Conservation (phyloP, 2,329 filamentous ascomycete genomes). For the Mollisia scopiformis region DNA sequence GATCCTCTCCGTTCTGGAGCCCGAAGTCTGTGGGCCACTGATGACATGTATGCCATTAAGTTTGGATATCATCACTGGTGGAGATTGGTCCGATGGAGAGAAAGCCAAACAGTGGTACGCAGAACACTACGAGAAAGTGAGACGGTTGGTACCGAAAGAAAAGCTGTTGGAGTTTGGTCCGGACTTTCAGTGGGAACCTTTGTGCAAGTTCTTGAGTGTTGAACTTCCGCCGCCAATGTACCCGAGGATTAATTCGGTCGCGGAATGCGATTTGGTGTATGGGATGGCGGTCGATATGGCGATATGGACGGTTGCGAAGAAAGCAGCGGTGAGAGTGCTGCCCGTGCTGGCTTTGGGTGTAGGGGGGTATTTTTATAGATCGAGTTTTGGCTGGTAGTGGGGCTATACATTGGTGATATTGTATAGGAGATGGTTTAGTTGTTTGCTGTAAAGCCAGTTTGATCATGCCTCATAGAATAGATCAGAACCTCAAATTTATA, state of each 20-base stretch:
- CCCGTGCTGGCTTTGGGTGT: neutral
- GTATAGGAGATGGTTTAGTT: too few relatives aligned
- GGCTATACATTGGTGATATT: too few relatives aligned
- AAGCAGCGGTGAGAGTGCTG: neutral
- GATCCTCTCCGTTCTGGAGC: neutral
- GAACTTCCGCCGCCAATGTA: neutral
- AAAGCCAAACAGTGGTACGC: neutral
- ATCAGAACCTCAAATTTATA: too few relatives aligned
- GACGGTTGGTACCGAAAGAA: neutral
- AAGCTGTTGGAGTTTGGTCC: neutral
- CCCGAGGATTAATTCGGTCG: neutral
- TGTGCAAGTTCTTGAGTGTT: neutral
- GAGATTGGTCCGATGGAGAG: neutral
- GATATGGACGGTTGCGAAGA: neutral
- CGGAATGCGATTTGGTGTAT: neutral
- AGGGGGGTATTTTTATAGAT: neutral
- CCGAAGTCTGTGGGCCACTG: neutral
- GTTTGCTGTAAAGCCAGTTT: too few relatives aligned
- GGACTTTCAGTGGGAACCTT: neutral
- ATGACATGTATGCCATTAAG: neutral
- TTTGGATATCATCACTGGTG: neutral
- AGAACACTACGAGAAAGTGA: neutral
- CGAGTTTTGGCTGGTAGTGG: neutral
- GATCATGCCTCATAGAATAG: too few relatives aligned
- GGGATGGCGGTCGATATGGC: neutral